A percentile compares a stretch with the other conserved stretches of the same genome.
phyloP scores from a whole-genome alignment of 1,284 basidiomycete genomes.

The Leccinum colubrinum region DNA sequence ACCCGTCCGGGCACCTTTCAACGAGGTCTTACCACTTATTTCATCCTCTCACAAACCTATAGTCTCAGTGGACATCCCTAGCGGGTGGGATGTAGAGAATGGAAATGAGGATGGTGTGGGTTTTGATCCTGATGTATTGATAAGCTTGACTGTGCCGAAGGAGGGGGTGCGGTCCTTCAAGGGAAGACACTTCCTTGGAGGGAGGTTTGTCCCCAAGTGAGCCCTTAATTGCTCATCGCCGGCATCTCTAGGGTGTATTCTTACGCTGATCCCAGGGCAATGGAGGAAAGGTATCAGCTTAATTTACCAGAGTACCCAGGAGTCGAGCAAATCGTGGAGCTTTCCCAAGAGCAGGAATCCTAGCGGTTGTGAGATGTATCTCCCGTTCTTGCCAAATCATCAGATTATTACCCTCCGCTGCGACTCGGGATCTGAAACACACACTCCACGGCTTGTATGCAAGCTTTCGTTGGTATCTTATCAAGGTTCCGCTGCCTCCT shows the following conservation, averaged over 20 bases:
- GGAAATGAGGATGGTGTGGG: slow-evolving; percentile 58
- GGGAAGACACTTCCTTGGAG: slow-evolving; percentile 78
- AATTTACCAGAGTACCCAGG: slow-evolving; percentile 79
- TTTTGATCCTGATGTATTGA: slow-evolving; percentile 76
- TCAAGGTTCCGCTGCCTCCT: background rate
- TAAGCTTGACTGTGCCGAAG: slow-evolving; percentile 95
- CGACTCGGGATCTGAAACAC: background rate
- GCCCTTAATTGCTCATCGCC: slow-evolving; percentile 24
- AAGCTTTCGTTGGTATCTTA: background rate
- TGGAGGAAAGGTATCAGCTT: slow-evolving; percentile 68
- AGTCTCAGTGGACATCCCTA: slow-evolving; percentile 93
- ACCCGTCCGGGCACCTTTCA: slow-evolving; percentile 88
- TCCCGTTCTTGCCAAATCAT: background rate
- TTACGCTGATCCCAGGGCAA: slow-evolving; percentile 40
- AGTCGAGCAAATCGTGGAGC: slow-evolving; percentile 78
- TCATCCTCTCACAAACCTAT: slow-evolving; percentile 69
- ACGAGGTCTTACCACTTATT: slow-evolving; percentile 69
- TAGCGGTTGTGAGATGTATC: slow-evolving; percentile 8
- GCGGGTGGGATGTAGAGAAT: slow-evolving; percentile 91
- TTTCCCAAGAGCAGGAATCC: slow-evolving; percentile 31
- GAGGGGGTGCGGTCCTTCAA: slow-evolving; percentile 75
- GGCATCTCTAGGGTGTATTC: background rate
- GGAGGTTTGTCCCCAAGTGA: slow-evolving; percentile 87
- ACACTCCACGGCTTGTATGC: background rate
- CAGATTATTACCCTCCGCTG: background rate